Conservation (phyloP, 1,284 basidiomycete genomes). For the Pseudozyma sp. region DNA sequence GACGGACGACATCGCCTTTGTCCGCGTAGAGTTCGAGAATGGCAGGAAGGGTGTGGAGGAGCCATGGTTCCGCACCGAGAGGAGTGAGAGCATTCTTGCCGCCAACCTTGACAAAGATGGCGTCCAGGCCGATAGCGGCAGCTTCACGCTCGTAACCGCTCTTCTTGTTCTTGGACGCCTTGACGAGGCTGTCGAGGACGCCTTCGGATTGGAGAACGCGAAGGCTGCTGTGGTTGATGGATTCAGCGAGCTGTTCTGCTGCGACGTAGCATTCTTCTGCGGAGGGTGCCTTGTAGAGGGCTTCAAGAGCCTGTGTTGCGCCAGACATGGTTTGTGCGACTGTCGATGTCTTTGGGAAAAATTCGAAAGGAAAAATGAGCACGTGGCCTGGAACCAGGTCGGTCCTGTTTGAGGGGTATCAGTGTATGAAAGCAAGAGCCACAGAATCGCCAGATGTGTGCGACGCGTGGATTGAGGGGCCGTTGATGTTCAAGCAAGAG, state of each 20-base stretch:
- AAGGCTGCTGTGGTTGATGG: conserved; percentile 68
- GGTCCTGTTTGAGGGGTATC: conserved; percentile 16
- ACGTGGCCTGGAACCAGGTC: not conserved
- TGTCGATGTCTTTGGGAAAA: conserved; percentile 9
- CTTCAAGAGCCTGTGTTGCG: conserved; percentile 44
- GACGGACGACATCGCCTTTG: conserved; percentile 90
- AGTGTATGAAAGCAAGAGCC: not conserved
- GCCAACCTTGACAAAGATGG: conserved; percentile 67
- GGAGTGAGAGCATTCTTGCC: conserved; percentile 74
- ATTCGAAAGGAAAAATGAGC: not conserved
- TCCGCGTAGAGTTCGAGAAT: conserved; percentile 91
- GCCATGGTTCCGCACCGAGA: conserved; percentile 79
- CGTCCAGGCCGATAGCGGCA: conserved; percentile 77
- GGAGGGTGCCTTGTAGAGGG: conserved; percentile 59
- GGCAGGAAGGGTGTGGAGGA: conserved; percentile 81
- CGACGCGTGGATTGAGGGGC: not conserved
- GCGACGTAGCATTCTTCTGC: conserved; percentile 61
- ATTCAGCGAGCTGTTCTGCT: conserved; percentile 68
- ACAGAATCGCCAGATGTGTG: not conserved
- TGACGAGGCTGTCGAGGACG: conserved; percentile 68
- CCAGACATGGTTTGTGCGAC: conserved; percentile 28
- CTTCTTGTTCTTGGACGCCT: conserved; percentile 82
- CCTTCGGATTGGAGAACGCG: conserved; percentile 66
- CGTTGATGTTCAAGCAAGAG: conserved; percentile 16
- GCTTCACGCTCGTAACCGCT: conserved; percentile 92